Percentiles rank a stretch among this genome's conserved stretches.
phyloP scores from a whole-genome alignment of 495 filamentous ascomycete genomes.

The Aspergillus ostianus region DNA sequence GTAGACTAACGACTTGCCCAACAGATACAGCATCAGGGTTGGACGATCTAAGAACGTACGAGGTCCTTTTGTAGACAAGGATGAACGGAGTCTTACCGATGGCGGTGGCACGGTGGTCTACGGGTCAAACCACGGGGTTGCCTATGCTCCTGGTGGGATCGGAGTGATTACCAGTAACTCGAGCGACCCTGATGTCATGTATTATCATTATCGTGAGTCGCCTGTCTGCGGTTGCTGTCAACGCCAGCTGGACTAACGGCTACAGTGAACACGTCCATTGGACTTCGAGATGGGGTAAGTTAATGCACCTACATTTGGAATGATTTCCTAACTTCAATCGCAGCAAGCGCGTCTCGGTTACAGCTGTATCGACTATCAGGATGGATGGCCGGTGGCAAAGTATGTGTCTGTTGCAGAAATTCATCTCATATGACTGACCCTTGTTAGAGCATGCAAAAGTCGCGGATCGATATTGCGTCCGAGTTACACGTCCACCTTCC shows the following conservation, averaged over 20 bases:
- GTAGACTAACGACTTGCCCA: no score
- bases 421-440: background rate
- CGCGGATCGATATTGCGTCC: conserved; percentile 3
- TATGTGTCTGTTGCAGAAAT: conserved; percentile 8
- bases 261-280: conserved; percentile 42
- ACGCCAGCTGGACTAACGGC: background rate
- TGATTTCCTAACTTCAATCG: background rate
- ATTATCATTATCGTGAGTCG: conserved; percentile 46
- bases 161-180: conserved; percentile 36
- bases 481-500: conserved; percentile 1
- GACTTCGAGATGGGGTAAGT: conserved; percentile 38
- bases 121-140: conserved; percentile 43
- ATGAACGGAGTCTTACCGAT: conserved; percentile 26
- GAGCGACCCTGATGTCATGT: conserved; percentile 40
- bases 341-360: conserved; percentile 47
- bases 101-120: conserved; percentile 47
- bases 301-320: background rate
- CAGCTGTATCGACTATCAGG: conserved; percentile 41
- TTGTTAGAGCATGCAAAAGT: conserved; percentile 11
- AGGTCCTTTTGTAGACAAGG: conserved; percentile 45
- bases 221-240: no score
- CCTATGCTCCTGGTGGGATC: conserved; percentile 48
- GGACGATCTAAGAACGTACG: conserved; percentile 35
- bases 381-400: conserved; percentile 44
- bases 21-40: conserved; percentile 42